A percentile compares a stretch with the other conserved stretches of the same genome.
Evolutionary conservation across 208 protist genomes (phyloP).

Genomic region (Phytomonas sp.): DNA sequence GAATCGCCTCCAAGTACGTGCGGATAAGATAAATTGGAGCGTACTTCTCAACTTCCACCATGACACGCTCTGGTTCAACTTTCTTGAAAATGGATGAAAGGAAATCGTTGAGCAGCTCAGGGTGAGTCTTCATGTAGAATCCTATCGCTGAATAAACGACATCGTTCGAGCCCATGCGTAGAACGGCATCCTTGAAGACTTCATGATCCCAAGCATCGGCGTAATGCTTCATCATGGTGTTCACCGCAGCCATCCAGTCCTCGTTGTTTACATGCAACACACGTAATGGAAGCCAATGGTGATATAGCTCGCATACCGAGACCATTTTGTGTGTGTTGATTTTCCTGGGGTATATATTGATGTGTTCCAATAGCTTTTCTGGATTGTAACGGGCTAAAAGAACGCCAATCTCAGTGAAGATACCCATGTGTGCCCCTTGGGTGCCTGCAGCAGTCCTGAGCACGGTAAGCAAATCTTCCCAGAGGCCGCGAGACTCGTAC

Average conservation of each 20-base stretch:
- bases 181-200: constrained; percentile 96
- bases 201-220: constrained; percentile 96
- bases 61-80: constrained; percentile 97
- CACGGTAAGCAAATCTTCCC: constrained; percentile 94
- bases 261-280: constrained; percentile 97
- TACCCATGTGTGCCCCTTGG: constrained; percentile 97
- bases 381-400: constrained; percentile 99
- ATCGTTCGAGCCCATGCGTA: constrained; percentile 94
- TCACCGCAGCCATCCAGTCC: constrained; percentile 97
- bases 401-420: constrained; percentile 99
- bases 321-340: constrained; percentile 98
- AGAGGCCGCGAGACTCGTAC: constrained; percentile 87
- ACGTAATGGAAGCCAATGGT: constrained; percentile 95
- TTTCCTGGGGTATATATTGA: constrained; percentile 95
- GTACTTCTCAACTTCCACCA: constrained; percentile 80
- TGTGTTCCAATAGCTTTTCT: constrained; percentile 98
- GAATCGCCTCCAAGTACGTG: constrained; percentile 94
- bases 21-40: constrained; percentile 93
- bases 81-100: constrained; percentile 88
- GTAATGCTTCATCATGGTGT: constrained; percentile 97
- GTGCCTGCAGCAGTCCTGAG: constrained; percentile 92
- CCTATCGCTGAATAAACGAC: constrained; percentile 95
- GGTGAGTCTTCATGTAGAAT: constrained; percentile 96
- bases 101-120: constrained; percentile 94
- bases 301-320: constrained; percentile 87